Base-by-base conservation (phyloP, 495 filamentous ascomycete genomes). In the Cercophora newfieldiana region DNA sequence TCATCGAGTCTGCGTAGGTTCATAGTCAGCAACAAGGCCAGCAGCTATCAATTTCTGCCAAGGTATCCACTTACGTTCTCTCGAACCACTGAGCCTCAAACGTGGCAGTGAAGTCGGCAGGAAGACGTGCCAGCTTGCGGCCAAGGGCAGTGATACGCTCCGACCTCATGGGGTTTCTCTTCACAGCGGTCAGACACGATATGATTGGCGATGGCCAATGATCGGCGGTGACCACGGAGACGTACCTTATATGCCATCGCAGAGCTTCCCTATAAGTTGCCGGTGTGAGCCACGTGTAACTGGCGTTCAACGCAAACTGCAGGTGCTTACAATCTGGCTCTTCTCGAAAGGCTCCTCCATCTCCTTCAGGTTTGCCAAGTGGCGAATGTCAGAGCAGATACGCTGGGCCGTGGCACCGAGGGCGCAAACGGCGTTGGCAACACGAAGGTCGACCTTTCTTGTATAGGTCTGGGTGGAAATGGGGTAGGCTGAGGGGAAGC, bases 291-390 rank as follows among this genome's bases (percentile, higher is more conserved):
- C 28, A 8, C 8, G 18, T 8, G 19, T 16, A 3, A 7, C 4
- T 10, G 5, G 54, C 1, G 1, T 7, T 2, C 3, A 57, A 6
- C 1, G 1, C 14, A 26, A 18, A n/a, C 3, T 1, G 54, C 2
- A 2, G 12, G 37, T 44, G 28, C 54, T 1, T 18, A 57, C 88
- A 47, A 92, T 91, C 70, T 92, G 90, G 66, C 84, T 82, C 66
- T 86, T 90, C 79, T 97, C 94, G 63, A 96, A 95, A 1, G 94
- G 94, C 82, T 97, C 94, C 76, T 98, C 93, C 67, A 96, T 82
- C 79, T 95, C 88, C 76, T 81, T 81, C 30, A 72, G 66, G 58
- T 74, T 71, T 2, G 90, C 91, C n/a, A 96, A 80, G 71, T 92
- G 90, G 29, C 93, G 85, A 66, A 96, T 91, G 72, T 94, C 92